Evolutionary conservation across 2,329 filamentous ascomycete species (phyloP), one percentile per base, ranked within the genome.

Genomic region (Paecilomyces sp.): DNA sequence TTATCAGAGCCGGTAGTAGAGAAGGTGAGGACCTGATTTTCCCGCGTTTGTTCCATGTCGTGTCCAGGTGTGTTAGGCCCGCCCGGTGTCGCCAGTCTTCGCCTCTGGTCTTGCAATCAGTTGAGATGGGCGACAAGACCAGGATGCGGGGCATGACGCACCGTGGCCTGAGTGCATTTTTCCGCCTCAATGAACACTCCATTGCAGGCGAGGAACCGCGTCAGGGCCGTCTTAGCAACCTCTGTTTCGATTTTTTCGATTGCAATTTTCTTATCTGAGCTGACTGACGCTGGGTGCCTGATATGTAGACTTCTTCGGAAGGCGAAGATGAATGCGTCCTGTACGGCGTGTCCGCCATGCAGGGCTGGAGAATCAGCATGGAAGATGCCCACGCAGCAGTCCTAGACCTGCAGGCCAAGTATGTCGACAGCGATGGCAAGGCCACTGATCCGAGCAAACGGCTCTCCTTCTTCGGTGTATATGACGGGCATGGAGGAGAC

Each of bases 341-440:
- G 74, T 99, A 90, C 77, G 94, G 94, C 73, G 87, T 97, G 66
- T 99, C 94, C 66, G 92, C 92, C 78, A 99, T 99, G 94, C 94
- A 99, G 80, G 94, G 94, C 82, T 99, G 94, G 94, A 90, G 94
- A 80, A 97, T 99, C 80, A 96, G 91, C 82, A 99, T 99, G 94
- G 94, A 99, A 77, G 94, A 99, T 76, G 88, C 94, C 64, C 94
- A 99, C 80, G 91, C 90, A 63, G 85, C 90, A 59, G 81, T 97
- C 57, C 89, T 99, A 74, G 91, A 97, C 77, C 86, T 97, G 67
- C 85, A 94, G 71, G 81, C 86, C 62, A 80, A 82, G 62, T 79
- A 79, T 68, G 77, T 77, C 36, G 74, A 72, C 61, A 78, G 81
- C 63, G 80, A 83, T 54, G 76, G 79, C 64, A 77, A 80, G 67